Percentiles rank a stretch among this genome's conserved stretches.
phyloP scores from a whole-genome alignment of 2,329 filamentous ascomycete genomes.

The Pseudopyricularia javanii region DNA sequence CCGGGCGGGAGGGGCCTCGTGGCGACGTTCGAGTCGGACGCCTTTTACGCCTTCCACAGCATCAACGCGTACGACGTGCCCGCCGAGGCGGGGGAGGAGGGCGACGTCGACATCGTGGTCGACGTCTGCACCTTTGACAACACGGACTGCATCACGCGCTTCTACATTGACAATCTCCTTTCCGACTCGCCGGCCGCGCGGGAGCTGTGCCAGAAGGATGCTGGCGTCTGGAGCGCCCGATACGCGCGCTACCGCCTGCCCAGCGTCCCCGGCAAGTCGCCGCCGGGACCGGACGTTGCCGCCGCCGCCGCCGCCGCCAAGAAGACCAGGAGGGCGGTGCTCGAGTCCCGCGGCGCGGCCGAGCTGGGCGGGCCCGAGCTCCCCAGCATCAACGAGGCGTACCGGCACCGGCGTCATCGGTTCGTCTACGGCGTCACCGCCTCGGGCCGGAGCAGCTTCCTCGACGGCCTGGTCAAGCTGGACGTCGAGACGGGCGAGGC shows the following conservation, averaged over 20 bases:
- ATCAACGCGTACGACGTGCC: constrained; percentile 44
- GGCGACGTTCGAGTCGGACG: constrained; percentile 34
- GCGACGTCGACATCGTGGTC: constrained; percentile 28
- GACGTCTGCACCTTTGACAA: constrained; percentile 37
- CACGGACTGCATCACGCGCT: constrained; percentile 32
- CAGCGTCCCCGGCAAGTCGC: no score
- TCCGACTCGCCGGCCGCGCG: constrained; percentile 21
- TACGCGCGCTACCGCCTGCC: constrained; percentile 8
- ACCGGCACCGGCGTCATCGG: constrained; percentile 22
- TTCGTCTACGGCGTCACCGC: constrained; percentile 27
- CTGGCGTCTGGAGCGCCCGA: neutral
- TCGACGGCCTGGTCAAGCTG: constrained; percentile 30
- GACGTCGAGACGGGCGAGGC: constrained; percentile 21
- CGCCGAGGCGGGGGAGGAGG: constrained; percentile 5
- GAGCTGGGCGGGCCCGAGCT: constrained; percentile 17
- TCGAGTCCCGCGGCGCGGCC: neutral
- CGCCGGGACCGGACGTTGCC: neutral
- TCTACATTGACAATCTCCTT: constrained; percentile 39
- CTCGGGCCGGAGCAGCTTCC: constrained; percentile 23
- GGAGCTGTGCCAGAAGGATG: neutral
- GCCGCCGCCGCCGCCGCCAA: neutral
- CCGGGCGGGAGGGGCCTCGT: constrained; percentile 31
- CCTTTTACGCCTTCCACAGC: constrained; percentile 47
- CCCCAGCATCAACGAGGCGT: constrained; percentile 27
- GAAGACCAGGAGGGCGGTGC: neutral